Evolutionary conservation across 106 monocot species (phyloP).

Genomic region (Dioscorea dumetorum): DNA sequence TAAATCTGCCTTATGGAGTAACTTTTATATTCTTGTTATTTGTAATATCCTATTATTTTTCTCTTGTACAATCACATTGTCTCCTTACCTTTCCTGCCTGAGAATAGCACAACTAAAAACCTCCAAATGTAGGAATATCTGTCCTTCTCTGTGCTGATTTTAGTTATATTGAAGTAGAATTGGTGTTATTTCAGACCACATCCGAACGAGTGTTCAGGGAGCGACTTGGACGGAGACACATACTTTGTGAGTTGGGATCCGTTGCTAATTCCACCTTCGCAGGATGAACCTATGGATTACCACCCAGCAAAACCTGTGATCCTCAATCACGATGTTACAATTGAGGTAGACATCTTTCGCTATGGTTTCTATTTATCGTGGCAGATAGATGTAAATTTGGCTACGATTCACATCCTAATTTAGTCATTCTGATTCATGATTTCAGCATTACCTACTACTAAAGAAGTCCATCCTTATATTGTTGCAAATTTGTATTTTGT

Average conservation of each 20-base stretch:
- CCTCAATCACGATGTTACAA: constrained; percentile 74
- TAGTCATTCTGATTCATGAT: no score
- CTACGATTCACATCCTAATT: no score
- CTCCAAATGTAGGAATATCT: background rate
- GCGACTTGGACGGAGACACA: constrained; percentile 95
- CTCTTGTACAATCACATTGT: no score
- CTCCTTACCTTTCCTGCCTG: no score
- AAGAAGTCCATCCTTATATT: no score
- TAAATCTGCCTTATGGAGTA: background rate
- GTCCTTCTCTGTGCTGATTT: background rate
- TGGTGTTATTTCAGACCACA: constrained; percentile 48
- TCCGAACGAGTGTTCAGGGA: constrained; percentile 92
- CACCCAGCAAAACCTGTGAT: constrained; percentile 25
- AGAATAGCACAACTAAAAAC: no score
- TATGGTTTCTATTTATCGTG: no score
- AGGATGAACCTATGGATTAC: constrained; percentile 73
- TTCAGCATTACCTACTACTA: no score
- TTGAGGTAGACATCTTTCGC: constrained; percentile 36
- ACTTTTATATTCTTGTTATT: no score
- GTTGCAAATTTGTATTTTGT: no score
- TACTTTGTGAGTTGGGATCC: constrained; percentile 90
- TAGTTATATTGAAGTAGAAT: background rate
- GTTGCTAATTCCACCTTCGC: constrained; percentile 49
- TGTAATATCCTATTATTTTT: no score
- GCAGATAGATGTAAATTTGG: no score